A percentile compares a stretch with the other conserved stretches of the same genome.
Evolutionary conservation across 768 basidiomycete species (phyloP).

Genomic region (Pulveroboletus sp.): DNA sequence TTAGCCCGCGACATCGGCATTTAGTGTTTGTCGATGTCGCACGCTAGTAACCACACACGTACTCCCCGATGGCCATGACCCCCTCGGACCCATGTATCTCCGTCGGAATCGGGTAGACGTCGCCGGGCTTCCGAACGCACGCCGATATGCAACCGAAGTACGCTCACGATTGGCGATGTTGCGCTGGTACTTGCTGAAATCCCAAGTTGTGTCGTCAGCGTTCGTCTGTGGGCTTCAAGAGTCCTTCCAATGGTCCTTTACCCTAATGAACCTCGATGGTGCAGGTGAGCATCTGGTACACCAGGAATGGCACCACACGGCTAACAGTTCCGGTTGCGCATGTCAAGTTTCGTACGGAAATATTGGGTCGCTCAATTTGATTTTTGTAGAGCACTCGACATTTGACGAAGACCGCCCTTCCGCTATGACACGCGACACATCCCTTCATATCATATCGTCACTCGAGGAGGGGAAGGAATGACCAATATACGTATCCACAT

Average conservation of each 20-base stretch:
- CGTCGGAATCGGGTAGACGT: conserved; percentile 9
- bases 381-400: conserved; percentile 1
- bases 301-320: not conserved
- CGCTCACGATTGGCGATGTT: conserved; percentile 1
- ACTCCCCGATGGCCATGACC: conserved; percentile 4
- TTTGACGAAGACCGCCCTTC: not conserved
- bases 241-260: no score
- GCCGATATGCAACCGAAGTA: not conserved
- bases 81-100: conserved; percentile 8
- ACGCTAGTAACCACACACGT: not conserved
- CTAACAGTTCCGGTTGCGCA: not conserved
- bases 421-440: not conserved
- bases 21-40: not conserved
- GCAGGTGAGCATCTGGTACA: conserved; percentile 12
- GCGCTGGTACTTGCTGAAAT: not conserved
- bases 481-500: not conserved
- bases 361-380: not conserved
- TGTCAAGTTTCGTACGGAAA: conserved; percentile 10
- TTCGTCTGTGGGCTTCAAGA: not conserved
- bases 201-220: not conserved
- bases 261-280: conserved; percentile 7
- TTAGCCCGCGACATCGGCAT: not conserved
- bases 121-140: not conserved
- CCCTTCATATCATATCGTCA: not conserved
- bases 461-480: not conserved